Conservation (phyloP, 2,329 filamentous ascomycete species). For the Epichloe bromicola region DNA sequence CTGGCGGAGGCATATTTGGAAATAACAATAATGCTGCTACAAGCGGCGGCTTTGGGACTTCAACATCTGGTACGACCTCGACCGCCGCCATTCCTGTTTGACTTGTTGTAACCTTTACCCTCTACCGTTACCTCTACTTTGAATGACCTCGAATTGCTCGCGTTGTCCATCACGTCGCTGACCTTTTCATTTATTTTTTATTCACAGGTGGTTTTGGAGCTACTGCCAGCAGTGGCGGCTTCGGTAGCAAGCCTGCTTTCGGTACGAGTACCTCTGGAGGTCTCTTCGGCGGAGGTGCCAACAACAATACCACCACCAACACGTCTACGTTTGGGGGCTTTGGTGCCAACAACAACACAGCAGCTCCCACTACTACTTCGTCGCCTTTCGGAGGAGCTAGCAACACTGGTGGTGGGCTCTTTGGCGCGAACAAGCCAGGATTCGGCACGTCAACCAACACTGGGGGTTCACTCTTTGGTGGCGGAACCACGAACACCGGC, state of each 20-base stretch:
- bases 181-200: neutral
- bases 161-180: neutral
- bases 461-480: slow-evolving; percentile 34
- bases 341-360: slow-evolving; percentile 16
- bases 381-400: slow-evolving; percentile 28
- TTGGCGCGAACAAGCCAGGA: slow-evolving; percentile 38
- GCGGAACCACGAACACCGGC: slow-evolving; percentile 18
- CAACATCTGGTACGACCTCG: slow-evolving; percentile 18
- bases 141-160: neutral
- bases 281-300: slow-evolving; percentile 32
- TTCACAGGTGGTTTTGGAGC: slow-evolving; percentile 25
- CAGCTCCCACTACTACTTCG: slow-evolving; percentile 19
- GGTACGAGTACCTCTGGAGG: slow-evolving; percentile 30
- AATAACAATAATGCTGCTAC: slow-evolving; percentile 13
- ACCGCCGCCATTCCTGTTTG: neutral
- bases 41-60: slow-evolving; percentile 23
- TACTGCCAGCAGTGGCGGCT: slow-evolving; percentile 19
- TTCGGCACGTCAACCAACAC: slow-evolving; percentile 33
- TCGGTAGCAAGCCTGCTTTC: slow-evolving; percentile 39
- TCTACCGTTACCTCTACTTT: neutral
- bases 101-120: neutral
- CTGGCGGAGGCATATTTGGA: slow-evolving; percentile 34
- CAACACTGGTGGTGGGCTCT: slow-evolving; percentile 33
- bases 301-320: slow-evolving; percentile 21
- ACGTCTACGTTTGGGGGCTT: slow-evolving; percentile 30